These are phyloP conservation scores for Cercospora zeae-maydis DNA, from an alignment of 2,329 filamentous ascomycete genomes.

Conservation along the genomic window DNA sequence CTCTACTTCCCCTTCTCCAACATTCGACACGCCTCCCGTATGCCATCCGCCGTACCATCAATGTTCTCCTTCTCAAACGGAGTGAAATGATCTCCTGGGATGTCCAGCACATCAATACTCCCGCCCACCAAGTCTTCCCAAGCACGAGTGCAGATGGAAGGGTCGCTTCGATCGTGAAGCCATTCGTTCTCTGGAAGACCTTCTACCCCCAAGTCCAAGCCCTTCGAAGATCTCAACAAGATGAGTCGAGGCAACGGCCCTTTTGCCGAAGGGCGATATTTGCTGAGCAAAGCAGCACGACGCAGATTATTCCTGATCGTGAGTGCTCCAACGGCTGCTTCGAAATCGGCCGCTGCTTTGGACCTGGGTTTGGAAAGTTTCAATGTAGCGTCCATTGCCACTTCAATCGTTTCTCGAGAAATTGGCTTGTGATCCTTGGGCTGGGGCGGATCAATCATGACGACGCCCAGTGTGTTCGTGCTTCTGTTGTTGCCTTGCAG, in stretches of 20 bases:
- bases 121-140: constrained; percentile 2
- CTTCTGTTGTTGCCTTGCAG: neutral
- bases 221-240: constrained; percentile 8
- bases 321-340: constrained; percentile 5
- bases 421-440: constrained; percentile 9
- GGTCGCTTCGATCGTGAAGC: constrained; percentile 13
- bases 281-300: constrained; percentile 9
- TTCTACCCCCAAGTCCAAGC: neutral
- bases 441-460: constrained; percentile 12
- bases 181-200: constrained; percentile 9
- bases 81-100: constrained; percentile 14
- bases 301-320: constrained; percentile 14
- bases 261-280: constrained; percentile 1
- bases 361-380: constrained; percentile 1
- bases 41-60: constrained; percentile 4
- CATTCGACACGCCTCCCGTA: constrained; percentile 6
- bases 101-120: constrained; percentile 8
- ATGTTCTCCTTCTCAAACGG: constrained; percentile 11
- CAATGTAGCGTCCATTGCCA: constrained; percentile 10
- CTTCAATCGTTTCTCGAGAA: constrained; percentile 7
- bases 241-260: constrained; percentile 1
- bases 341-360: constrained; percentile 3
- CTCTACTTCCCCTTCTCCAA: neutral
- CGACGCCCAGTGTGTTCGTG: neutral
- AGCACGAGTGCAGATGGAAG: neutral